Evolutionary conservation across 1,284 basidiomycete genomes (phyloP), one percentile per base, ranked within the genome.

Genomic region (Ganoderma sp.): DNA sequence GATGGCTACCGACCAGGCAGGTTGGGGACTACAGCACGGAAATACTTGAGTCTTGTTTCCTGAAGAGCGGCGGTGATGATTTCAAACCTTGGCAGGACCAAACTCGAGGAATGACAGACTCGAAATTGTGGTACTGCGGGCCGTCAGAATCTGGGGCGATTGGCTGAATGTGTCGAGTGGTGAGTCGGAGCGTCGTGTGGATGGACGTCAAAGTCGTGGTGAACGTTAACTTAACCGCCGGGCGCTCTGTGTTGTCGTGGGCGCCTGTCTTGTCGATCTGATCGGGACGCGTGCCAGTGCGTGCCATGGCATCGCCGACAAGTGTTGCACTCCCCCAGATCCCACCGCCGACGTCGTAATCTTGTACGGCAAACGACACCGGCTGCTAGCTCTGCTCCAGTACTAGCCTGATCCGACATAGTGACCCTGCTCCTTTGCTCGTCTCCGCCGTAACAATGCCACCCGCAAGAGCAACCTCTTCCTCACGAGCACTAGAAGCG

Each of bases 401-500:
- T 41, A 5, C 28, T 41, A 22, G 19, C 19, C 32, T 25, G 12
- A 42, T 62, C 63, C 56, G 48, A 63, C 43, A 45, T 22, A 25
- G 10, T 9, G 52, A 61, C 50, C 25, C 41, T 3, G 4, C 25
- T 14, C 34, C 19, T 7, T 7, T 8, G 45, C 48, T 28, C 54
- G 54, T 37, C 39, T n/a, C 45, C 57, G 19, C 62, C 64, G 58
- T 59, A 37, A 63, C 37, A 61, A 75, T 77, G 74, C 71, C 76
- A 59, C 73, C 74, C 42, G 71, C 73, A 61, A 67, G 74, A 48
- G 70, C 76, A 19, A 73, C 76, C 3, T 87, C 90, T 19, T 87
- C 88, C 50, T 80, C 86, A 50, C 85, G 87, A 68, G 93, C 92
- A 59, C 82, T 94, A 22, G 87, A 87, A 72, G 91, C 91, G 5